phyloP scores from a whole-genome alignment of 306 rosid genomes.

The Malus orientalis region DNA sequence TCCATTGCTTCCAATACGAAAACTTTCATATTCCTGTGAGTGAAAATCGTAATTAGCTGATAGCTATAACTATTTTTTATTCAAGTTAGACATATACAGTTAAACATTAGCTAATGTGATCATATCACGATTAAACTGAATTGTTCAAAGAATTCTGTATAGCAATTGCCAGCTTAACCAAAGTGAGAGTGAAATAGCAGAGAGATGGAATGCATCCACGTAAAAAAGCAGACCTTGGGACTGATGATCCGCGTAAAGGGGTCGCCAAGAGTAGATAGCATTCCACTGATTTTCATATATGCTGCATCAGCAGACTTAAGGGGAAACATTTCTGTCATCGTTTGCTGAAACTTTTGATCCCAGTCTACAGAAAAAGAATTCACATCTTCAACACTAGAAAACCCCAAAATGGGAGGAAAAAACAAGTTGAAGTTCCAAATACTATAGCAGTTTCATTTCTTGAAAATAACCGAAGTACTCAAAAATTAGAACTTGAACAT shows the following conservation, averaged over 20 bases:
- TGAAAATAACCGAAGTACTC: not conserved
- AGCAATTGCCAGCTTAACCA: not conserved
- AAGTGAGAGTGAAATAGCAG: not conserved
- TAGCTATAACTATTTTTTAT: too few species aligned
- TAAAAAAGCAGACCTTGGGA: conserved; percentile 55
- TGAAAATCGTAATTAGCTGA: conserved; percentile 12
- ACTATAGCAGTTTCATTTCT: not conserved
- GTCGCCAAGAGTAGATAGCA: conserved; percentile 98
- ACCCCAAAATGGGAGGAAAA: not conserved
- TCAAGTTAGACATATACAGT: not conserved
- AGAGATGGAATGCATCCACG: not conserved
- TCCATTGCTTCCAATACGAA: conserved; percentile 84
- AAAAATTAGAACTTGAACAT: not conserved
- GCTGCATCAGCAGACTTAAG: conserved; percentile 87
- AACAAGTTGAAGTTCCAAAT: not conserved
- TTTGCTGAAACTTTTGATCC: conserved; percentile 91
- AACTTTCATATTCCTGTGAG: conserved; percentile 84
- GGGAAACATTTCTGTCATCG: conserved; percentile 98
- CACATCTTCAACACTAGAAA: not conserved
- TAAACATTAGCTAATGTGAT: not conserved
- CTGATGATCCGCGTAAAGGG: conserved; percentile 90
- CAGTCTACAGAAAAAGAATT: conserved; percentile 46
- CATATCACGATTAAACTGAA: not conserved
- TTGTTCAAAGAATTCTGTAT: not conserved
- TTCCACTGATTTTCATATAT: conserved; percentile 78